Evolutionary conservation across 2,329 filamentous ascomycete species (phyloP), one percentile per base, ranked within the genome.

Genomic region (Lojkania enalia): DNA sequence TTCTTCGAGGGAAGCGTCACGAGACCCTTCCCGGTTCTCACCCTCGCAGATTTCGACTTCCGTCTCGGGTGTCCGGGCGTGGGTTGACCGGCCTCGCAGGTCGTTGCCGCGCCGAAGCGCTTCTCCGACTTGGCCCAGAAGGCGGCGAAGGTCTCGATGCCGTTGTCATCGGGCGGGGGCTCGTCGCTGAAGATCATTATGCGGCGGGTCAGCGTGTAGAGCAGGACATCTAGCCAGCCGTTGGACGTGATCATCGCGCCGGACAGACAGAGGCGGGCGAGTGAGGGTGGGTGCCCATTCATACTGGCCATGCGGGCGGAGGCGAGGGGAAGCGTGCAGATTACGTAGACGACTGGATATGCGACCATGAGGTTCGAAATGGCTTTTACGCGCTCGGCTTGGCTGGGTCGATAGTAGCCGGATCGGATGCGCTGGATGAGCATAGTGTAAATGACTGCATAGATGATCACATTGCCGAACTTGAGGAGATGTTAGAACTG

Each of bases 261-360:
- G 0, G 78, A 74, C 15, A 77, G 67, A 55, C 75, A 78, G 40
- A 80, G 74, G 48, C 76, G 75, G 13, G 71, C 70, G 2, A 67
- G 58, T 15, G 71, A 71, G 13, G 71, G 70, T 16, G 71, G 67
- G 7, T 71, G 67, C 1, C 80, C 78, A 0, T 79, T 76, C 78
- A 87, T 85, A 15, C 77, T 77, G 13, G 78, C 77, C 58, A 87
- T 83, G 47, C 85, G 79, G 12, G 83, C 82, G 0, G 80, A 74
- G 3, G 84, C 83, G 0, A 88, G 73, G 0, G 85, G 85, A 0
- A 84, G 74, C 0, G 85, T 88, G 60, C 85, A 85, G n/a, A 85
- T 55, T 5, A 86, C 76, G 61, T 88, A 88, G 51, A 87, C 83
- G 52, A 85, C 59, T 0, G 85, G 85, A 48, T 88, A 88, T 5